A percentile compares a stretch with the other conserved stretches of the same genome.
These are phyloP conservation scores for Petasospora fabianii DNA, from an alignment of 1,139 yeast genomes.

Conservation along the genomic window DNA sequence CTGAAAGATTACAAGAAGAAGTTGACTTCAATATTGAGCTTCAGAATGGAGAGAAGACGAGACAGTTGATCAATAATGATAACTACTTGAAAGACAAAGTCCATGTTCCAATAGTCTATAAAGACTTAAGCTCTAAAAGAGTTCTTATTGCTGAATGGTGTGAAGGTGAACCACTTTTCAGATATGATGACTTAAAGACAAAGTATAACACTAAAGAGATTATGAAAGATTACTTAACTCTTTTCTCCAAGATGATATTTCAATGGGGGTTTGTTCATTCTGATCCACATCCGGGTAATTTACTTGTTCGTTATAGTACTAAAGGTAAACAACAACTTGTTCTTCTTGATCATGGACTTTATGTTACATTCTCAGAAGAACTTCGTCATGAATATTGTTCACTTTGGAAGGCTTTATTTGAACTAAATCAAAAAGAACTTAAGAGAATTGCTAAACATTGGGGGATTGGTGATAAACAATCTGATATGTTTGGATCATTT, in stretches of 20 bases:
- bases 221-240: conserved; percentile 49
- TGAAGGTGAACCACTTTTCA: conserved; percentile 57
- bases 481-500: conserved; percentile 60
- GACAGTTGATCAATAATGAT: conserved; percentile 34
- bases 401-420: conserved; percentile 63
- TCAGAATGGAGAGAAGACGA: conserved; percentile 42
- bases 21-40: conserved; percentile 58
- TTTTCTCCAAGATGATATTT: conserved; percentile 68
- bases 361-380: conserved; percentile 47
- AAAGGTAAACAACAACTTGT: conserved; percentile 55
- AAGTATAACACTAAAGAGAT: conserved; percentile 42
- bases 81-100: conserved; percentile 34
- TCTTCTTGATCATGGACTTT: conserved; percentile 72
- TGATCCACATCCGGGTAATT: conserved; percentile 83
- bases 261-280: conserved; percentile 75
- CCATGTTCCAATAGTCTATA: conserved; percentile 53
- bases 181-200: conserved; percentile 39
- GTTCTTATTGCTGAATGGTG: conserved; percentile 74
- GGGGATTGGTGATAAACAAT: conserved; percentile 61
- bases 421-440: conserved; percentile 48
- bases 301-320: conserved; percentile 46
- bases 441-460: conserved; percentile 48
- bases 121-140: conserved; percentile 43
- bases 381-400: conserved; percentile 55
- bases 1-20: conserved; percentile 56